Conservation (phyloP, 2,329 filamentous ascomycete species). For the Pseudogymnoascus sp. region DNA sequence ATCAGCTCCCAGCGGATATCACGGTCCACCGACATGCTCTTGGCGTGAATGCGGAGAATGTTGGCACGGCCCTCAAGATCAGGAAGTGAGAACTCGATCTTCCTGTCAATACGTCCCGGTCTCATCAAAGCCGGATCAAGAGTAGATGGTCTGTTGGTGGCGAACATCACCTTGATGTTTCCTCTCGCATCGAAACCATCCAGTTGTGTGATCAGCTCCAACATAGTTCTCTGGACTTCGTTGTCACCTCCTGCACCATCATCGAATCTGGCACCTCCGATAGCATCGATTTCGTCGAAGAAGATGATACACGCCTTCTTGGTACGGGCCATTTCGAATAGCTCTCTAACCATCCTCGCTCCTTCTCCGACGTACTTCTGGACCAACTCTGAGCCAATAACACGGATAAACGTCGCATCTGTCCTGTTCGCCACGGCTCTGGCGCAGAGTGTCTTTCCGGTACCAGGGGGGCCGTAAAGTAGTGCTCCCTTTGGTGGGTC, state of each 20-base stretch:
- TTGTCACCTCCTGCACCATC: constrained; percentile 96
- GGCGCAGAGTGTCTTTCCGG: constrained; percentile 97
- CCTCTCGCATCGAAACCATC: constrained; percentile 94
- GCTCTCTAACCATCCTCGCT: constrained; percentile 94
- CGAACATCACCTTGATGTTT: constrained; percentile 99
- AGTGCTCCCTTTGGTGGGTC: constrained; percentile 96
- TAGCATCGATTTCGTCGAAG: constrained; percentile 96
- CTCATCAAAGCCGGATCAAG: constrained; percentile 95
- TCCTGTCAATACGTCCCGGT: constrained; percentile 93
- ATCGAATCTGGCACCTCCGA: constrained; percentile 92
- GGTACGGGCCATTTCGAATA: constrained; percentile 98
- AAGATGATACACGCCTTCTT: constrained; percentile 99
- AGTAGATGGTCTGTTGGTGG: constrained; percentile 91
- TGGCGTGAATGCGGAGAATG: constrained; percentile 95
- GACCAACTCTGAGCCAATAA: constrained; percentile 94
- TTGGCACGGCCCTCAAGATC: constrained; percentile 96
- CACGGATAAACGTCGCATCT: constrained; percentile 95
- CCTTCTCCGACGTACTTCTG: constrained; percentile 99
- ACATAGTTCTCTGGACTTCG: constrained; percentile 94
- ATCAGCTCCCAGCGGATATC: constrained; percentile 99
- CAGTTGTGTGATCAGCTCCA: constrained; percentile 93
- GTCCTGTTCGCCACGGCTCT: constrained; percentile 96
- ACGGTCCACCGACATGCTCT: constrained; percentile 98
- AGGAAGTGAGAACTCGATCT: constrained; percentile 96
- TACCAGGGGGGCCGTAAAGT: constrained; percentile 92